Percentiles rank a stretch among this genome's conserved stretches.
These are phyloP conservation scores for Cryphonectria radicalis DNA, from an alignment of 2,329 filamentous ascomycete genomes.

Conservation along the genomic window DNA sequence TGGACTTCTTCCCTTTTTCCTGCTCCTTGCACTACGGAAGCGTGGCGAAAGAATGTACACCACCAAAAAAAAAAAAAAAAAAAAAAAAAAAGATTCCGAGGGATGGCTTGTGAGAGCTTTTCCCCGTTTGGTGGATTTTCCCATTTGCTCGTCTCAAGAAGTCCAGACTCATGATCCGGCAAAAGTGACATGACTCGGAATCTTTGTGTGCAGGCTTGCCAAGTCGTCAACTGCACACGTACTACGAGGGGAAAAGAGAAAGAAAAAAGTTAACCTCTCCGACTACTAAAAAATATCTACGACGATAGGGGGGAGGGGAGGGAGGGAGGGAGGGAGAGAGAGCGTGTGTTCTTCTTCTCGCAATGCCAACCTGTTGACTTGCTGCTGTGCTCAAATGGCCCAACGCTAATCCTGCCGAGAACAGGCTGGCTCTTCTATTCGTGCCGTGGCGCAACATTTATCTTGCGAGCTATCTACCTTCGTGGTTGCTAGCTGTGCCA, in stretches of 20 bases:
- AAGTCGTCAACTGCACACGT: not conserved
- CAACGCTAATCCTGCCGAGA: not conserved
- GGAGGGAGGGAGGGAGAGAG: too few species aligned
- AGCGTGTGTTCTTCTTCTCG: too few species aligned
- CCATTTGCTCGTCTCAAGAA: not conserved
- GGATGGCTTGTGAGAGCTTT: not conserved
- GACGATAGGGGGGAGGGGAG: too few species aligned
- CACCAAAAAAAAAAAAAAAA: not conserved
- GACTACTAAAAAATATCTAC: not conserved
- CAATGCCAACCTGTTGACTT: not conserved
- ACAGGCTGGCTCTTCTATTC: not conserved
- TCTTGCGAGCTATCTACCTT: not conserved
- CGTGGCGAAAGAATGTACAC: not conserved
- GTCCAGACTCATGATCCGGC: not conserved
- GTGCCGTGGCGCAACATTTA: not conserved
- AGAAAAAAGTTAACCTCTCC: not conserved
- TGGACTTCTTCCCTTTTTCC: not conserved
- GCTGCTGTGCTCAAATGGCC: not conserved
- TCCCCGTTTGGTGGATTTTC: not conserved
- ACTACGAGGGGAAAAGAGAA: not conserved
- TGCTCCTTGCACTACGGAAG: constrained; percentile 14
- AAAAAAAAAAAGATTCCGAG: not conserved
- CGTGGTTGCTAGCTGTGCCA: not conserved
- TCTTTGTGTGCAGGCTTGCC: not conserved
- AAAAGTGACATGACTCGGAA: constrained; percentile 2